Conservation (phyloP, 805 yeast genomes). For the Candida ficus region DNA sequence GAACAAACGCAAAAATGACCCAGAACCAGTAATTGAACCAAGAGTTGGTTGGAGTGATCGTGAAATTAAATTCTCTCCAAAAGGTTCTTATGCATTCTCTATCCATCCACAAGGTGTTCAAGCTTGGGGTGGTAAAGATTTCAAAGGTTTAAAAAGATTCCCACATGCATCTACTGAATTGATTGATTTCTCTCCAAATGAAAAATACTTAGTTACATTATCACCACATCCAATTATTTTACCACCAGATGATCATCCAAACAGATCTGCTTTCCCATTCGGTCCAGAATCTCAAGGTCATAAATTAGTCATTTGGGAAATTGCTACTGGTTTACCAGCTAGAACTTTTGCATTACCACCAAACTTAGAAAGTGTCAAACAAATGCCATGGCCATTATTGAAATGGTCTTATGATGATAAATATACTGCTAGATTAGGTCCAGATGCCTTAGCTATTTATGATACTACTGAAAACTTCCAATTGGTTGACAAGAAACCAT, state of each 20-base stretch:
- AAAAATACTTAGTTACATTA: conserved; percentile 82
- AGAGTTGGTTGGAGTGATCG: conserved; percentile 84
- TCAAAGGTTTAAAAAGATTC: conserved; percentile 69
- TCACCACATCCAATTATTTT: conserved; percentile 77
- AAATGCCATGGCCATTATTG: conserved; percentile 90
- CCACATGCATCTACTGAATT: conserved; percentile 86
- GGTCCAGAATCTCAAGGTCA: conserved; percentile 87
- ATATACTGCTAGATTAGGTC: conserved; percentile 93
- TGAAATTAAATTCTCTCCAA: conserved; percentile 86
- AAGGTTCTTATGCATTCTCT: conserved; percentile 83
- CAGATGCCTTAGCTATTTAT: conserved; percentile 87
- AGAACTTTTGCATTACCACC: conserved; percentile 91
- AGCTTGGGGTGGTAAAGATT: conserved; percentile 89
- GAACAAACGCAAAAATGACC: conserved; percentile 68
- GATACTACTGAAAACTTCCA: conserved; percentile 71
- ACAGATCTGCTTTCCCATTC: conserved; percentile 71
- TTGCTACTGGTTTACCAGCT: conserved; percentile 73
- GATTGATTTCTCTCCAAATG: conserved; percentile 89
- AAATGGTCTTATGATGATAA: conserved; percentile 93
- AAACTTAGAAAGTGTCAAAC: conserved; percentile 55
- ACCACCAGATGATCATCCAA: conserved; percentile 62
- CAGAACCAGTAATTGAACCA: conserved; percentile 74
- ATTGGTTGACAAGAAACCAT: conserved; percentile 78
- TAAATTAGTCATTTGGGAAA: conserved; percentile 89
- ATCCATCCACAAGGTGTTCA: conserved; percentile 93